These are phyloP conservation scores for Penicillium occitanis DNA, from an alignment of 2,329 filamentous ascomycete species.

Conservation along the genomic window DNA sequence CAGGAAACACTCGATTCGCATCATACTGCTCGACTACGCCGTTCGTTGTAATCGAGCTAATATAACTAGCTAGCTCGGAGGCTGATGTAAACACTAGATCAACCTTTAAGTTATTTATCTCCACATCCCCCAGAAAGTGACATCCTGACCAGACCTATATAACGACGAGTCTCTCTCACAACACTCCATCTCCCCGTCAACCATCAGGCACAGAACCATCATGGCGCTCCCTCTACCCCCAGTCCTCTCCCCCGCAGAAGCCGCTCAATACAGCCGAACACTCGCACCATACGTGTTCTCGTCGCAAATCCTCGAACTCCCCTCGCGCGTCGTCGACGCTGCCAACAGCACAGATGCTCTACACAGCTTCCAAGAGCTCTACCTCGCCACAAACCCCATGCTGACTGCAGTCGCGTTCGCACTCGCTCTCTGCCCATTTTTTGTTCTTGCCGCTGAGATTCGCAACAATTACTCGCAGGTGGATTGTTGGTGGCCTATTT, in stretches of 20 bases:
- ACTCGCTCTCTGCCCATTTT: constrained; percentile 67
- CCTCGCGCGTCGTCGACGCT: constrained; percentile 61
- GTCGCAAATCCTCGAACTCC: constrained; percentile 68
- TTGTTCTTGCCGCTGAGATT: constrained; percentile 75
- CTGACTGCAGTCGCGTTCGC: constrained; percentile 72
- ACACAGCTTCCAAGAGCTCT: constrained; percentile 67
- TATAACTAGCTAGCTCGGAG: background rate
- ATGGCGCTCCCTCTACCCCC: constrained; percentile 67
- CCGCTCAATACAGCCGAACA: constrained; percentile 71
- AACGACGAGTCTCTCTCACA: background rate
- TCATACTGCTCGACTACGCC: background rate
- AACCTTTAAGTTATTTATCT: background rate
- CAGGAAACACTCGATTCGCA: background rate
- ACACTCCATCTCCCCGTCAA: too few relatives aligned
- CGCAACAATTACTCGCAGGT: constrained; percentile 98
- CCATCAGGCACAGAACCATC: background rate
- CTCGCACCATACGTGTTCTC: constrained; percentile 67
- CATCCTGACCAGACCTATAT: background rate
- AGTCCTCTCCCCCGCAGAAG: constrained; percentile 70
- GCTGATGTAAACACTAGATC: background rate
- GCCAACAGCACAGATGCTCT: constrained; percentile 62
- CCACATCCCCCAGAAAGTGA: constrained; percentile 5
- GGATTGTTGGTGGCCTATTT: constrained; percentile 85
- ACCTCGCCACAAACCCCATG: constrained; percentile 81
- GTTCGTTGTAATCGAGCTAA: background rate